These are phyloP conservation scores for Geosiphon pyriformis DNA, from an alignment of 192 early-diverging fungal species.

Conservation along the genomic window DNA sequence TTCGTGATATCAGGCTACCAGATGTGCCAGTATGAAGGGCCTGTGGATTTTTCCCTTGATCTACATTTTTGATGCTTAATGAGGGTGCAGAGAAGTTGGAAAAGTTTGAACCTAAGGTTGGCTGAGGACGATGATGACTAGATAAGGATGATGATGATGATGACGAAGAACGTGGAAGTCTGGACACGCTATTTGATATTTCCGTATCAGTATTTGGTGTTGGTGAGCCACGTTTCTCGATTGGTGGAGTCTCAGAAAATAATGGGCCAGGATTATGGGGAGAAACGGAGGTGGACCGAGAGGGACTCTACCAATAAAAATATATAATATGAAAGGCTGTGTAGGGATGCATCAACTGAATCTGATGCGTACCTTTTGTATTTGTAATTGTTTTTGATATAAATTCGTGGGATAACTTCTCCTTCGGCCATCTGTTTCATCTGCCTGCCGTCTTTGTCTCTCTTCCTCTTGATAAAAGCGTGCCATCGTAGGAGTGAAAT, in stretches of 20 bases:
- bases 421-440: slow-evolving; percentile 27
- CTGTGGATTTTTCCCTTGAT: not conserved
- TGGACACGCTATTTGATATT: not conserved
- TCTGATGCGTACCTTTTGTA: too few relatives aligned
- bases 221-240: not conserved
- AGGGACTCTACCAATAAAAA: not conserved
- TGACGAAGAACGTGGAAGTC: not conserved
- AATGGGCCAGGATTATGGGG: slow-evolving; percentile 6
- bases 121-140: slow-evolving; percentile 1
- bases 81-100: not conserved
- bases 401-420: slow-evolving; percentile 4
- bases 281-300: not conserved
- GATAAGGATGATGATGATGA: not conserved
- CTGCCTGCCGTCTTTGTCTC: slow-evolving; percentile 13
- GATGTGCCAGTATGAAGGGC: not conserved
- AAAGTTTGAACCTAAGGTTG: not conserved
- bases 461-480: slow-evolving; percentile 37
- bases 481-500: slow-evolving; percentile 53
- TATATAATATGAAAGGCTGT: not conserved
- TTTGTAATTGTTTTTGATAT: slow-evolving; percentile 10
- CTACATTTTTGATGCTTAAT: not conserved
- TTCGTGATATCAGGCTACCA: not conserved
- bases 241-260: not conserved
- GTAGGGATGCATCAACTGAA: too few relatives aligned
- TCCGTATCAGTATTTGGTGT: not conserved